Evolutionary conservation across 345 rosid species (phyloP).

Genomic region (Adansonia digitata): DNA sequence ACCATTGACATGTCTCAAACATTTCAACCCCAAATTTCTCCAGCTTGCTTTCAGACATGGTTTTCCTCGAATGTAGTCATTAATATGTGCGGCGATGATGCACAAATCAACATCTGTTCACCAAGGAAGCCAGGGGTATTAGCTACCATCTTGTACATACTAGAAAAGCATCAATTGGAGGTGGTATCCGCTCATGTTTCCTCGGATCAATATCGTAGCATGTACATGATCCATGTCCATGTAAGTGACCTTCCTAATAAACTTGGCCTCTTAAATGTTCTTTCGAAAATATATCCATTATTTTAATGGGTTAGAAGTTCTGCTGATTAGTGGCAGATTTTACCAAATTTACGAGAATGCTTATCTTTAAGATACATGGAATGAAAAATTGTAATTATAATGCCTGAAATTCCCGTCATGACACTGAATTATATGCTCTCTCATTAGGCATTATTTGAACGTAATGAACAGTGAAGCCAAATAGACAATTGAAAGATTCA

Average conservation of each 20-base stretch:
- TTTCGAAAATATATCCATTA: not conserved
- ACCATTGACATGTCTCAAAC: slow-evolving; percentile 6
- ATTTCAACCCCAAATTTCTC: slow-evolving; percentile 12
- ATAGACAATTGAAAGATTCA: not conserved
- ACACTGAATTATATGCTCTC: no score
- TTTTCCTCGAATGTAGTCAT: slow-evolving; percentile 42
- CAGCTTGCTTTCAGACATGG: slow-evolving; percentile 45
- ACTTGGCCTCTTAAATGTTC: not conserved
- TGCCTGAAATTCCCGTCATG: not conserved
- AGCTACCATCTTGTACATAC: slow-evolving; percentile 29
- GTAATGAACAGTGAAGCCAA: not conserved
- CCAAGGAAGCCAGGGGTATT: slow-evolving; percentile 33
- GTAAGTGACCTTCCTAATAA: no score
- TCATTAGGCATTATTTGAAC: not conserved
- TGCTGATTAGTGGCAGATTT: not conserved
- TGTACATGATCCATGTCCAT: slow-evolving; percentile 29
- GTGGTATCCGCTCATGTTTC: slow-evolving; percentile 47
- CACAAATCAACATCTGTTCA: slow-evolving; percentile 44
- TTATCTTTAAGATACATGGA: not conserved
- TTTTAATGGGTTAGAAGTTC: not conserved
- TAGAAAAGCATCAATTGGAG: slow-evolving; percentile 45
- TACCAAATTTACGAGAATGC: not conserved
- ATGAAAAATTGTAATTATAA: no score
- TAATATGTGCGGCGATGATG: slow-evolving; percentile 41
- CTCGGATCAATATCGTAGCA: slow-evolving; percentile 21